These are phyloP conservation scores for Trametes cubensis DNA, from an alignment of 768 basidiomycete species.

Conservation along the genomic window DNA sequence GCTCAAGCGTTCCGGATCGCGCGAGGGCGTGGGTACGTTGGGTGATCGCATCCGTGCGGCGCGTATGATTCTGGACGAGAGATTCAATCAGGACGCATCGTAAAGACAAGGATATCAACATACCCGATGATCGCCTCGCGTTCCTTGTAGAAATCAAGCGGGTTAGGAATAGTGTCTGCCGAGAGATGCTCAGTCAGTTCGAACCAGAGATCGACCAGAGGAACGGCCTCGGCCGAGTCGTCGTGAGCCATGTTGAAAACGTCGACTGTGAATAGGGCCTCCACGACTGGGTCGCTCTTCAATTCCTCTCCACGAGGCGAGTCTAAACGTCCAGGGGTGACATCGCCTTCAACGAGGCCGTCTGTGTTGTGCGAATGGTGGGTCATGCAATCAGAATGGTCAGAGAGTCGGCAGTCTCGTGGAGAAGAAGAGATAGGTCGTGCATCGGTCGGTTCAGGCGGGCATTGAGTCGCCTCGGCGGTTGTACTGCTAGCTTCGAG, in stretches of 20 bases:
- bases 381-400: background rate
- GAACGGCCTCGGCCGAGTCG: background rate
- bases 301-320: background rate
- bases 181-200: slow-evolving; percentile 11
- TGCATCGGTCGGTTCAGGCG: background rate
- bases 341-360: background rate
- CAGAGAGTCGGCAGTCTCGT: background rate
- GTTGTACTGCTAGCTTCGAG: background rate
- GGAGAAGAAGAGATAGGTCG: background rate
- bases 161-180: background rate
- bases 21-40: background rate
- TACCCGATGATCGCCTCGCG: slow-evolving; percentile 5
- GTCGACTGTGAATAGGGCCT: background rate
- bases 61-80: slow-evolving; percentile 7
- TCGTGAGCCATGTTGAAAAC: background rate
- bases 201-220: slow-evolving; percentile 11
- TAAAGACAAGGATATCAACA: background rate
- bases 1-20: background rate
- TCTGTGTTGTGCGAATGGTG: background rate
- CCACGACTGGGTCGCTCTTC: background rate
- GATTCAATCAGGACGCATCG: no score
- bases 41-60: background rate
- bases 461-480: no score
- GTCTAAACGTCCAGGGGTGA: no score
- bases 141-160: background rate